Base-by-base conservation (phyloP, 352 stramenopile species). In the Peronospora destructor region DNA sequence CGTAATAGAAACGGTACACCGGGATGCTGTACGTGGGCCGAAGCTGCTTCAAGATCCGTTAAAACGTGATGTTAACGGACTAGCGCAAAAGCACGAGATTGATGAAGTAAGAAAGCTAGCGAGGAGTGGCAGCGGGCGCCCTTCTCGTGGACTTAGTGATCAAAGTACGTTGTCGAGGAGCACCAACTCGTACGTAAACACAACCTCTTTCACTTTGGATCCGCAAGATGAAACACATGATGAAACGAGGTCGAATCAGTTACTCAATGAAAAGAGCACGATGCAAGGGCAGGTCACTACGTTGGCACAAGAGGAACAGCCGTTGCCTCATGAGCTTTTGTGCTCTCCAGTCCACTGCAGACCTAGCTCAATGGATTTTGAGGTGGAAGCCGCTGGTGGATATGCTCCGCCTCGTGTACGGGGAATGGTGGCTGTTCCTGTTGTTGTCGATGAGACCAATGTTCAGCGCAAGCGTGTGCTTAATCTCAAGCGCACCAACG, bases 21-120 rank as follows among this genome's bases (percentile, higher is more conserved):
- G 51, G 0, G 64, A 76, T 9, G 53, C 60, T 25, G 71, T 82
- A 4, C 64, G 76, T 47, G 67, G 71, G n/a, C 42, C 70, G 16
- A 82, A 82, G 43, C 59, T 74, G 14, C 76, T 68, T 6, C 71
- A 81, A 43, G 61, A 82, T 29, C 42, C 66, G 4, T 56, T 71
- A 37, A 74, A 60, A 23, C 45, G 68, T 2, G 61, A 83, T 7
- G 37, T 56, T 6, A 44, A 69, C 12, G 45, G 30, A 37, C 13
- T 72, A 60, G 21, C n/a, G 42, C 36, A 49, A 45, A 66, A 61
- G 25, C 12, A 39, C 10, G 45, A 54, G 49, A 10, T 56, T 42
- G 44, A 62, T 39, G 44, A 55, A 56, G 45, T 44, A 37, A 32
- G 59, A 51, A 62, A 61, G 38, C 41, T 67, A n/a, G 29, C 54